Evolutionary conservation across 192 early-diverging fungal genomes (phyloP).

Genomic region (Polychytrium aggregatum): DNA sequence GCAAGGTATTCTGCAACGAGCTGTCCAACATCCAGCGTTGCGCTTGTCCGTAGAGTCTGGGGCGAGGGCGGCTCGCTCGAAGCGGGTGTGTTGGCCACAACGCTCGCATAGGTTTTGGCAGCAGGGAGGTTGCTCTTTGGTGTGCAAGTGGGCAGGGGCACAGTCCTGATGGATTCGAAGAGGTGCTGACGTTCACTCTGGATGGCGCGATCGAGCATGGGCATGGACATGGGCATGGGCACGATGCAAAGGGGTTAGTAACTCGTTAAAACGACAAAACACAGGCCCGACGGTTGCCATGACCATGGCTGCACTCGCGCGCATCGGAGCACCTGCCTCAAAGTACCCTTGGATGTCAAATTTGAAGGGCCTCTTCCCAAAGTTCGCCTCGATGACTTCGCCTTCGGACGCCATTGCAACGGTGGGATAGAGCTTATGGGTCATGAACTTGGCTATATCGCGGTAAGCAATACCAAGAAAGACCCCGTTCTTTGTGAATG

Average conservation of each 20-base stretch:
- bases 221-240: background rate
- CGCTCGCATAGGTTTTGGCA: background rate
- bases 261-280: conserved; percentile 5
- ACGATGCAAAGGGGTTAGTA: background rate
- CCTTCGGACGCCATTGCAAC: conserved; percentile 65
- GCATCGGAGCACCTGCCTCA: conserved; percentile 7
- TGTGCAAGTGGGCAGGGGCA: conserved; percentile 6
- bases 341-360: conserved; percentile 65
- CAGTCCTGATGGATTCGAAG: conserved; percentile 11
- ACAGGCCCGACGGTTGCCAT: background rate
- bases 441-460: conserved; percentile 14
- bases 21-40: conserved; percentile 24
- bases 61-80: background rate
- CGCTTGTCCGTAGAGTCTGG: background rate
- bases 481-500: conserved; percentile 89
- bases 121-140: background rate
- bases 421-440: conserved; percentile 48
- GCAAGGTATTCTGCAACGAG: conserved; percentile 72
- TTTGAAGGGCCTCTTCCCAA: conserved; percentile 57
- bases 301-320: background rate
- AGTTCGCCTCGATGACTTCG: conserved; percentile 65
- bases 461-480: conserved; percentile 50
- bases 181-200: conserved; percentile 12
- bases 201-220: background rate
- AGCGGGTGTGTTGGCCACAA: too few relatives aligned